Evolutionary conservation across 1,284 basidiomycete genomes (phyloP), one percentile per base, ranked within the genome.

Genomic region (Cryptococcus sp.): DNA sequence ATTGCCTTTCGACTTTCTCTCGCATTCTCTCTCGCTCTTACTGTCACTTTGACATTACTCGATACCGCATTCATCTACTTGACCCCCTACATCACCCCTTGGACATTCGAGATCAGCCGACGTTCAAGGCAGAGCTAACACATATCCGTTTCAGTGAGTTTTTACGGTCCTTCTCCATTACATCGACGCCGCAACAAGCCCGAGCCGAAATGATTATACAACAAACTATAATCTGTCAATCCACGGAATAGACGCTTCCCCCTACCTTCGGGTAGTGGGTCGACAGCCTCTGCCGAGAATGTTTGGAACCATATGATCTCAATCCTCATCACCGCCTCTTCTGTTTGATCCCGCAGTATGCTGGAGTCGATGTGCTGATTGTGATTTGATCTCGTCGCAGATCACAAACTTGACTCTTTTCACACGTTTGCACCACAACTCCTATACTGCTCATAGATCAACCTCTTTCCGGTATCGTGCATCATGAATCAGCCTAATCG

Each of bases 401-500:
- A 13, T n/a, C 25, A 50, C 27, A 11, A 45, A 45, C n/a, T 15
- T 45, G 42, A 19, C 42, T 45, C 15, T n/a, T 35, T 35, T 8
- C 31, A 35, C 31, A 8, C 31, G 13, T 2, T 35, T 10, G 31
- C 31, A 35, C 31, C 2, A 35, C 31, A 10, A 35, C 13, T 35
- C 8, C 8, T 35, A 35, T 35, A 35, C 31, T 4, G 25, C 25
- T 35, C 10, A 8, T 35, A 8, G 31, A 35, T 35, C 31, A 8
- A 10, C 10, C 31, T 10, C 31, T 35, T 35, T 13, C 31, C 10
- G 31, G 31, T 35, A 5, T 8, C 10, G 2, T 35, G 31, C 31
- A 35, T 13, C 4, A 94, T 95, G 88, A 99, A 99, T 81, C 92
- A 92, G 50, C 93, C 93, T 10, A 88, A 88, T 77, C 87, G 95